These are phyloP conservation scores for Picea sitchensis DNA, from an alignment of 75 land plant species.

Conservation along the genomic window DNA sequence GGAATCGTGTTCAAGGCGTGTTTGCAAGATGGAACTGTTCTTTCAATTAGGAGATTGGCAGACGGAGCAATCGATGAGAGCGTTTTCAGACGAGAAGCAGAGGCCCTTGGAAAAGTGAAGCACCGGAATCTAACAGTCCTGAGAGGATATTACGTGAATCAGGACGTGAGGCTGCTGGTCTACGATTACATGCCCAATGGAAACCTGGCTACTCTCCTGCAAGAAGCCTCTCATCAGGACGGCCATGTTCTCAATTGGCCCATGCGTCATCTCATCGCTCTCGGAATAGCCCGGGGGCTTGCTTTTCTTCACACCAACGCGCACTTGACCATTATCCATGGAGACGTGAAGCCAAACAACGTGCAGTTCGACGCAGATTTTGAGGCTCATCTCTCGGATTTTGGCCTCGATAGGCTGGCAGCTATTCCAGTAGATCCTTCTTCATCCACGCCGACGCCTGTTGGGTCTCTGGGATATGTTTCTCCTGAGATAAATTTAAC, in stretches of 20 bases:
- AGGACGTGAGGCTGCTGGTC: conserved; percentile 72
- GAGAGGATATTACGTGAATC: conserved; percentile 81
- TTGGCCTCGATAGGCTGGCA: conserved; percentile 74
- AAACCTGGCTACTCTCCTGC: conserved; percentile 85
- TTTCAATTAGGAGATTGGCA: conserved; percentile 73
- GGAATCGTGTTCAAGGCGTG: conserved; percentile 93
- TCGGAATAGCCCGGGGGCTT: conserved; percentile 89
- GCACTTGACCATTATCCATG: conserved; percentile 77
- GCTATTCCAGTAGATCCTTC: conserved; percentile 50
- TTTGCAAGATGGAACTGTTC: conserved; percentile 84
- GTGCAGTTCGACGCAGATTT: conserved; percentile 97
- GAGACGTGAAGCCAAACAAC: conserved; percentile 88
- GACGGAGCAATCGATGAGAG: conserved; percentile 53
- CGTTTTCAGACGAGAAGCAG: conserved; percentile 79
- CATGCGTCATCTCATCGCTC: conserved; percentile 96
- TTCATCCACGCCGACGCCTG: conserved; percentile 32
- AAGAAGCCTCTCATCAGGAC: conserved; percentile 93
- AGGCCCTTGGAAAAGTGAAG: conserved; percentile 76
- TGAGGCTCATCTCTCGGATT: conserved; percentile 92
- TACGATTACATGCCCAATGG: conserved; percentile 99
- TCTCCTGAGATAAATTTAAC: conserved; percentile 68
- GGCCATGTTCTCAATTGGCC: conserved; percentile 99
- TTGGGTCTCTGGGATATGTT: conserved; percentile 66
- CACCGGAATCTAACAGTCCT: conserved; percentile 90
- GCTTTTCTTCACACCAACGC: conserved; percentile 73